Evolutionary conservation across 352 stramenopile genomes (phyloP).

Genomic region (Globisporangium camurandrum): DNA sequence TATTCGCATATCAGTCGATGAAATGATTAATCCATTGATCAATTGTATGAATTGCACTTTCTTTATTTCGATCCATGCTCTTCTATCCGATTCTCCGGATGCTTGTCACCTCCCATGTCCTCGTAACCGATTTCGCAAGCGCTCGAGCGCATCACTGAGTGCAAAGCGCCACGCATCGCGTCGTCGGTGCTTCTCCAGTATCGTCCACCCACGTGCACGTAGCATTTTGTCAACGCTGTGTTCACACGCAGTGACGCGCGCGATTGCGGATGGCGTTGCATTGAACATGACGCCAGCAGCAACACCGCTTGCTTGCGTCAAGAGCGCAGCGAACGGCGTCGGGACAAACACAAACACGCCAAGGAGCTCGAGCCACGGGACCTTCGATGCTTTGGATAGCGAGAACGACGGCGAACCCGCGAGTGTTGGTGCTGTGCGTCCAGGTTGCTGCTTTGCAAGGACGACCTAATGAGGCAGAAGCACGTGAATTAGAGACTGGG

Average conservation of each 20-base stretch:
- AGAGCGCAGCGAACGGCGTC: slow-evolving; percentile 34
- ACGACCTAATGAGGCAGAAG: too few species aligned
- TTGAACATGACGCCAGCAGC: slow-evolving; percentile 22
- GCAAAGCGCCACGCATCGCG: slow-evolving; percentile 9
- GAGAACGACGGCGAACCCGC: slow-evolving; percentile 13
- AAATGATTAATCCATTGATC: not conserved
- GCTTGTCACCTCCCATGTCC: too few species aligned
- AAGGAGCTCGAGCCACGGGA: slow-evolving; percentile 50
- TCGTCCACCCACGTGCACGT: slow-evolving; percentile 8
- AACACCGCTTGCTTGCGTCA: slow-evolving; percentile 46
- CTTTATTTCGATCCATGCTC: too few species aligned
- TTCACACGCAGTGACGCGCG: slow-evolving; percentile 3
- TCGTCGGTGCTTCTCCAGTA: slow-evolving; percentile 1
- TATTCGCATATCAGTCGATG: not conserved
- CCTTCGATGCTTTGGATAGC: slow-evolving; percentile 27
- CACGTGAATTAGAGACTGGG: not conserved
- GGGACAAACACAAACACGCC: slow-evolving; percentile 35
- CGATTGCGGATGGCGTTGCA: slow-evolving; percentile 7
- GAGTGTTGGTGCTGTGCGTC: slow-evolving; percentile 5
- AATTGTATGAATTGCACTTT: not conserved
- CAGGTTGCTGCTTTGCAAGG: slow-evolving; percentile 23
- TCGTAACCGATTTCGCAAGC: not conserved
- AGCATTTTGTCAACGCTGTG: slow-evolving; percentile 1
- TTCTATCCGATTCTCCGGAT: too few species aligned
- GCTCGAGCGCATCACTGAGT: slow-evolving; percentile 3